Evolutionary conservation across 805 yeast species (phyloP), one percentile per base, ranked within the genome.

Genomic region (Wickerhamiella lipophila): DNA sequence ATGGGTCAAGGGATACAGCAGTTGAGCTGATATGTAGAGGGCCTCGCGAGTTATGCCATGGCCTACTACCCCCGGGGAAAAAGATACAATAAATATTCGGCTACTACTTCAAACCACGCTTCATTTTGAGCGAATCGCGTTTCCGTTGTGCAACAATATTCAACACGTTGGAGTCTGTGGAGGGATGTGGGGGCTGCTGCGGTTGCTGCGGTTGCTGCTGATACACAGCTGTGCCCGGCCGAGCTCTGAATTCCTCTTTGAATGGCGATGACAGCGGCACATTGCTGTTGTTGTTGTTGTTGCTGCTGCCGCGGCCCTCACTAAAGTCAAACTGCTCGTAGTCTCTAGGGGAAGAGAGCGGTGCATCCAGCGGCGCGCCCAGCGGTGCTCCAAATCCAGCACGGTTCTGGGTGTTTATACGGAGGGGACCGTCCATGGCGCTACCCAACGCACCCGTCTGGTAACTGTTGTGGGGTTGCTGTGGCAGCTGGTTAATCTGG

Each of bases 141-240:
- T 75, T 75, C 52, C 78, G 64, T 53, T 70, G 71, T 23, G 73
- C 68, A 1, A 77, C 74, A 25, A 68, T 72, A 52, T 74, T 73
- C 55, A 56, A 61, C 38, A 64, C 49, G 4, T 53, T 50, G 15
- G 19, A 52, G 29, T 55, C 58, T 23, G 46, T 53, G 9, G 56
- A 16, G 32, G 46, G 49, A 30, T 16, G 42, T 42, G 13, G 32
- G 23, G 32, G 41, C 50, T 3, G n/a, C n/a, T n/a, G n/a, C n/a
- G n/a, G 26, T 8, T 23, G 47, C 29, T n/a, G 49, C 8, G 32
- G 45, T 42, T 59, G 27, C 2, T 34, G 30, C 29, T 40, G 29
- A 15, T 40, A 40, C 9, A 23, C 43, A 9, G 43, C 29, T 5
- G 43, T 40, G 4, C 43, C 43, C 15, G 41, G 32, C 15, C 40